Base-by-base conservation (phyloP, 345 rosid species). In the Sonneratia caseolaris region DNA sequence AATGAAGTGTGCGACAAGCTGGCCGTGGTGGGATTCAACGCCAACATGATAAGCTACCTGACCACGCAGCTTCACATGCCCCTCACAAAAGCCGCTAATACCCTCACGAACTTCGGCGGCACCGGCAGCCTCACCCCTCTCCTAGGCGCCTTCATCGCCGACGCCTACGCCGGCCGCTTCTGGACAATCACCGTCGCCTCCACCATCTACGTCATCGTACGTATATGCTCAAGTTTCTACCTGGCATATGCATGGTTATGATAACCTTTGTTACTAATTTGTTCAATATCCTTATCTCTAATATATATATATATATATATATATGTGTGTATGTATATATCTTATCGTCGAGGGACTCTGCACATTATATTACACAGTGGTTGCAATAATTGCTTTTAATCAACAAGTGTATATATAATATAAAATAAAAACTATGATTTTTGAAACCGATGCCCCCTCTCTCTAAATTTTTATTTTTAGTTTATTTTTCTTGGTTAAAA, bases 31-130 rank as follows among this genome's bases (percentile, higher is more conserved):
- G 97, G 99, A 35, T 92, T 95, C 75, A 40, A 64, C 65, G 66
- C 94, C 37, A 95, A 95, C 73, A 92, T 95, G 99, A 83, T 92
- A 66, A 95, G 90, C 85, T 95, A 95, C 87, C 74, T 95, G 65
- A 95, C 97, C 24, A 77, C 83, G 24, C 86, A 91, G 79, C 84
- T 94, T 67, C 95, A 94, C 66, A 82, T 95, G 86, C 97, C 99
- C 0, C 73, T 95, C 73, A 90, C 97, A 36, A 86, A 90, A 85
- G 99, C 99, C n/a, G 97, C 97, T 45, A 95, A 95, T 76, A 90
- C 95, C 32, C 88, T 91, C 56, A 91, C 98, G 38, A 94, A 87
- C 82, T 94, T 94, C 69, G 84, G 89, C 4, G 96, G 99, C 55
- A 95, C 97, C 36, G 79, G 93, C 0, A 86, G 97, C 85, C 78